Conservation (phyloP, 441 rosid genomes). For the Corymbia calophylla region DNA sequence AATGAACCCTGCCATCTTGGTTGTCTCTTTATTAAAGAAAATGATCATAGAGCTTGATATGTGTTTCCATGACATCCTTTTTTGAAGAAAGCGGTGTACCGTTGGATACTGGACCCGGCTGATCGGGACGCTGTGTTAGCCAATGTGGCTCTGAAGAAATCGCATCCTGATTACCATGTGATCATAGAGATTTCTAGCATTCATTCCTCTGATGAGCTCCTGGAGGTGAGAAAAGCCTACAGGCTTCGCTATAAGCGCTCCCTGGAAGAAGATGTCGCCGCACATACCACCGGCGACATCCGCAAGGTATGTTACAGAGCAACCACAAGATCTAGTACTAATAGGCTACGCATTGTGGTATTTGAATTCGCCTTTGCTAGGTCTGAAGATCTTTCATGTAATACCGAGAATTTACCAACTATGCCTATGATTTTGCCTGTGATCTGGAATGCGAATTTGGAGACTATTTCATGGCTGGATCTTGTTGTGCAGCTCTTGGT, state of each 20-base stretch:
- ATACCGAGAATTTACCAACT: not conserved
- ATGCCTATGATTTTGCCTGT: not conserved
- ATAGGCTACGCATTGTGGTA: not conserved
- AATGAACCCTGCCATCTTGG: not conserved
- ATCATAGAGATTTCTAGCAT: conserved; percentile 45
- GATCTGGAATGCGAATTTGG: not conserved
- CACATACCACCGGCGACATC: conserved; percentile 43
- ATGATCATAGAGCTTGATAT: not conserved
- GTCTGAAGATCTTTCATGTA: not conserved
- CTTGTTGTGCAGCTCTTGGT: conserved; percentile 40
- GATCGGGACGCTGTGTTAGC: conserved; percentile 59
- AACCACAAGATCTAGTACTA: not conserved
- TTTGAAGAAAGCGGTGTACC: conserved; percentile 44
- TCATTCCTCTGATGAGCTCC: conserved; percentile 52
- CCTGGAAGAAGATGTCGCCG: conserved; percentile 66
- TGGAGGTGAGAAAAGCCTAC: conserved; percentile 49
- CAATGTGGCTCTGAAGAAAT: conserved; percentile 42
- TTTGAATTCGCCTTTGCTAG: not conserved
- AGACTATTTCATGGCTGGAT: not conserved
- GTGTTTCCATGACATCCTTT: not conserved
- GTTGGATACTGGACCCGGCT: conserved; percentile 62
- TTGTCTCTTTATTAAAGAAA: not conserved
- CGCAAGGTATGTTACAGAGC: conserved; percentile 31
- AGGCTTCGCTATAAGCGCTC: conserved; percentile 52
- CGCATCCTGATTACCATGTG: conserved; percentile 28